These are phyloP conservation scores for Zarea fungicola DNA, from an alignment of 2,329 filamentous ascomycete genomes.

Conservation along the genomic window DNA sequence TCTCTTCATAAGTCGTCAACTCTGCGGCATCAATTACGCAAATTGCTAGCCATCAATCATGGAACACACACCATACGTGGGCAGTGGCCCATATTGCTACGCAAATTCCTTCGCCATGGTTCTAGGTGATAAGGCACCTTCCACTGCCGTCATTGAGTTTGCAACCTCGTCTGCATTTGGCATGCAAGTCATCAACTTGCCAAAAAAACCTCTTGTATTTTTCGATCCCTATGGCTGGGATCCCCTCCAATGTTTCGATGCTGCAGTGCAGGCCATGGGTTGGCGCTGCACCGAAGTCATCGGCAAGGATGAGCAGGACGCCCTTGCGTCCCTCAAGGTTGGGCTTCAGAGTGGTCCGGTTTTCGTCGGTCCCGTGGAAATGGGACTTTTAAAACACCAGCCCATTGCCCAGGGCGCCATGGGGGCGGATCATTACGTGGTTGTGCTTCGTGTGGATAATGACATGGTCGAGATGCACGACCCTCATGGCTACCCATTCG, in stretches of 20 bases:
- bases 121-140: conserved; percentile 14
- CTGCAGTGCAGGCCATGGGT: conserved; percentile 13
- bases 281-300: conserved; percentile 14
- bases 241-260: conserved; percentile 13
- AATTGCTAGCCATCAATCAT: conserved; percentile 1
- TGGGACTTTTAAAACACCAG: conserved; percentile 16
- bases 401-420: conserved; percentile 15
- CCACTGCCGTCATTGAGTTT: conserved; percentile 17
- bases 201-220: conserved; percentile 12
- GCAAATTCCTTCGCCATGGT: conserved; percentile 18
- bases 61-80: conserved; percentile 14
- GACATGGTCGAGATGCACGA: conserved; percentile 15
- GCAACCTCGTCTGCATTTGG: conserved; percentile 18
- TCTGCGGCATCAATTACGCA: background rate
- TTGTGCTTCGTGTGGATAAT: conserved; percentile 12
- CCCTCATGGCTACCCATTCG: conserved; percentile 16
- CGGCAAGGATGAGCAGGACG: conserved; percentile 14
- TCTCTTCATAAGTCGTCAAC: background rate
- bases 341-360: conserved; percentile 15
- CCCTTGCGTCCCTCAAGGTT: conserved; percentile 11
- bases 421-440: conserved; percentile 18
- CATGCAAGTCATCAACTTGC: conserved; percentile 17
- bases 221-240: conserved; percentile 19
- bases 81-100: conserved; percentile 19
- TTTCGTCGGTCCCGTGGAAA: conserved; percentile 18